A percentile compares a stretch with the other conserved stretches of the same genome.
These are phyloP conservation scores for Termitomyces sp. DNA, from an alignment of 768 basidiomycete species.

Conservation along the genomic window DNA sequence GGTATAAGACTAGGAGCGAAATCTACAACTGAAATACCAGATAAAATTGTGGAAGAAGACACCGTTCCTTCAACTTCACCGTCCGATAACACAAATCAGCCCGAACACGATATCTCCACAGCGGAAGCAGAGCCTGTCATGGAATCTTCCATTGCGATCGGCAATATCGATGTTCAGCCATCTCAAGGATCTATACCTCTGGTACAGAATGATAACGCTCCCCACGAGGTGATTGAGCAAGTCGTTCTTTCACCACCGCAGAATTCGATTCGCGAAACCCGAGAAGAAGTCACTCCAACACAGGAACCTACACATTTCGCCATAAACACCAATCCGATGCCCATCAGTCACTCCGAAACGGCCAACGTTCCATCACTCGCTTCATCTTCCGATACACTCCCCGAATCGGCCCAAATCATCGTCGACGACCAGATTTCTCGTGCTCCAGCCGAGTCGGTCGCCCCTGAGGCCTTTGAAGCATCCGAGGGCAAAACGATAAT, in stretches of 20 bases:
- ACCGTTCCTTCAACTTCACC: not conserved
- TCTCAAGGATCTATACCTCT: not conserved
- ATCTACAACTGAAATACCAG: not conserved
- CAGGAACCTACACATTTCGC: no score
- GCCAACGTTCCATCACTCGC: not conserved
- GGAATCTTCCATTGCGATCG: not conserved
- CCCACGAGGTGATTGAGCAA: not conserved
- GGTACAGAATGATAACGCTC: not conserved
- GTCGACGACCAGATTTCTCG: not conserved
- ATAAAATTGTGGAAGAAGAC: not conserved
- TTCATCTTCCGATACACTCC: not conserved
- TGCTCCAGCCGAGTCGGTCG: no score
- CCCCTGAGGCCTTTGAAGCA: not conserved
- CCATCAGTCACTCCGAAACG: not conserved
- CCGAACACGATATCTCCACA: not conserved
- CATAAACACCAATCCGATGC: no score
- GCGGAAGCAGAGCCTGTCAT: not conserved
- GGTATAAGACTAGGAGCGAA: constrained; percentile 24
- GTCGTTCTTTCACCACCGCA: not conserved
- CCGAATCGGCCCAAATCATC: not conserved
- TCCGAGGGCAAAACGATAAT: not conserved
- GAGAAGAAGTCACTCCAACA: not conserved
- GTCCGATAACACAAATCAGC: not conserved
- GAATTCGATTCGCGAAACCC: not conserved
- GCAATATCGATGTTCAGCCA: not conserved